Conservation (phyloP, 306 rosid species). For the Begonia peltatifolia region DNA sequence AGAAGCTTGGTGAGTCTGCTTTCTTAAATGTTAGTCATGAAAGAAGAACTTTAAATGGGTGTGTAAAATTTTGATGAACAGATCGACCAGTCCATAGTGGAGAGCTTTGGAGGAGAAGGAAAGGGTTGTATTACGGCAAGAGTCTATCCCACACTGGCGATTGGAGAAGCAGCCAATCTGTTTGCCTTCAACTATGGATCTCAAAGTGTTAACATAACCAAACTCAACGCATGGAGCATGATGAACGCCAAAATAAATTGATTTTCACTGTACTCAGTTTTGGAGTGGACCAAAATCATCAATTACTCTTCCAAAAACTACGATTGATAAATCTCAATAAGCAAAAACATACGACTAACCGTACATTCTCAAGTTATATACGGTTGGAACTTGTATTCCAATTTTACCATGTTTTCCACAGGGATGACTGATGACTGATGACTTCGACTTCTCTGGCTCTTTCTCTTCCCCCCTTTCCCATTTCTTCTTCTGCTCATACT, state of each 20-base stretch:
- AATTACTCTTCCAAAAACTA: too few species aligned
- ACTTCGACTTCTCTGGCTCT: constrained; percentile 15
- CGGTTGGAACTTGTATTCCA: too few species aligned
- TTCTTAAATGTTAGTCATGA: too few species aligned
- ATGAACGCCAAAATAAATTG: constrained; percentile 19
- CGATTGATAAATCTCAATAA: too few species aligned
- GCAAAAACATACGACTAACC: too few species aligned
- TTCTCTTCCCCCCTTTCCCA: constrained; percentile 1
- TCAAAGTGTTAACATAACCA: constrained; percentile 20
- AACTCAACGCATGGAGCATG: constrained; percentile 58
- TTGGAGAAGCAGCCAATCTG: constrained; percentile 31
- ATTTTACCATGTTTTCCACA: too few species aligned
- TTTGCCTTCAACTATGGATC: constrained; percentile 49
- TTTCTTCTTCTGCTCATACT: constrained; percentile 2
- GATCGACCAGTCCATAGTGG: constrained; percentile 63
- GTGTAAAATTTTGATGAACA: constrained; percentile 6
- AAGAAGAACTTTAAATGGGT: too few species aligned
- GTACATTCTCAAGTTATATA: too few species aligned
- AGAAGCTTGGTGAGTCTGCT: constrained; percentile 38
- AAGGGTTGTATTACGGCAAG: constrained; percentile 46
- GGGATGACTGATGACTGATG: neutral
- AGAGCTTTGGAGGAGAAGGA: constrained; percentile 64
- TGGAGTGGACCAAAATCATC: too few species aligned
- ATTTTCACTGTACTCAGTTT: too few species aligned
- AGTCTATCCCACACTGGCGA: constrained; percentile 51